Base-by-base conservation (phyloP, 2,329 filamentous ascomycete genomes). In the Neopestalotiopsis sp. region DNA sequence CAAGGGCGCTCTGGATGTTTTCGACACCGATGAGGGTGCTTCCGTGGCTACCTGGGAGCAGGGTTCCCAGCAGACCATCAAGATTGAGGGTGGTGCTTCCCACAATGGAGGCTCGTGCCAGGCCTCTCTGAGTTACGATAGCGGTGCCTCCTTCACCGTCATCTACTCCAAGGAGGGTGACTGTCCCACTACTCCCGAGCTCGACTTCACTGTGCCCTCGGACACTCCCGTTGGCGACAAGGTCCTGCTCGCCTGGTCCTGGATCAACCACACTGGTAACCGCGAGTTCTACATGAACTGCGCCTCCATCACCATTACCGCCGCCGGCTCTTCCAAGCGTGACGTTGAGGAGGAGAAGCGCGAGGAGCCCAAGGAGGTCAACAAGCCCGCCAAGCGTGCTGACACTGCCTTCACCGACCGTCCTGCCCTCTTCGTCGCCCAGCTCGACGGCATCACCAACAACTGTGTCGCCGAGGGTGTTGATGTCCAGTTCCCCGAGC, bases 261-360 rank as follows among this genome's bases (percentile, higher is more conserved):
- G 91, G 91, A 91, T 92, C 82, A 94, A 94, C 84, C 83, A 89
- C 72, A 80, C 92, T 56, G 92, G 93, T 32, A 94, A 94, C 81
- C 87, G 93, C 62, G 93, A 95, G 79, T 93, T 92, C 88, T 96
- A 96, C 86, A 94, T 94, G 91, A 94, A 94, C 81, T 96, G 93
- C 76, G 92, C 93, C 7, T 84, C 88, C 65, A 87, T 95, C 74
- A 89, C 87, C 71, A 90, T 94, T 76, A 89, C 87, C 70, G 90
- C 94, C 76, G 80, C 78, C 67, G 79, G 80, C 34, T 78, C 79
- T 63, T 75, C 76, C 67, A 74, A 72, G 72, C 74, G 72, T 68
- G 72, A 73, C 30, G 63, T 72, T 68, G 72, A 73, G 30, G 63
- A 71, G 68, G 58, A 72, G 12, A 75, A 76, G 72, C 74, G 72